Conservation (phyloP, 306 rosid species). For the Casuarina cunninghamiana region DNA sequence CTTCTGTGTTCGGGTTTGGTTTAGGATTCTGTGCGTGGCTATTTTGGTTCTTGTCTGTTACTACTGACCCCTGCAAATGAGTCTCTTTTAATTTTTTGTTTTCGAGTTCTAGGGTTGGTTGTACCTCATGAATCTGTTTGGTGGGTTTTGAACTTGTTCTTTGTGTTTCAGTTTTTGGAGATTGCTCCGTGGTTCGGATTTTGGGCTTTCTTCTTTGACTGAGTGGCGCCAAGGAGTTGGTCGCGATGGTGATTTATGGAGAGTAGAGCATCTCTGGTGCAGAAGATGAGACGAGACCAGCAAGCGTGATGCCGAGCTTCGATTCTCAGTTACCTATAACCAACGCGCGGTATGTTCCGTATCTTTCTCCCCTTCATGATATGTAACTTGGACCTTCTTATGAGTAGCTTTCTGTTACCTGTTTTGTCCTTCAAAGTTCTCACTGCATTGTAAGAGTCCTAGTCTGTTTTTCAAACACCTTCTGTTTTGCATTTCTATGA, state of each 20-base stretch:
- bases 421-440: background rate
- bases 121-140: background rate
- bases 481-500: background rate
- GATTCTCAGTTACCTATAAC: constrained; percentile 38
- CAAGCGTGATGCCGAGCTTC: constrained; percentile 52
- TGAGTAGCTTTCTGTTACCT: background rate
- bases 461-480: background rate
- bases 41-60: background rate
- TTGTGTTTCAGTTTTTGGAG: constrained; percentile 8
- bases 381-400: background rate
- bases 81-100: background rate
- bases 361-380: background rate
- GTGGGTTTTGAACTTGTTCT: background rate
- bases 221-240: constrained; percentile 19
- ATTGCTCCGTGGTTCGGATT: constrained; percentile 19
- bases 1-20: background rate
- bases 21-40: background rate
- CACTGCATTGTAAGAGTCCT: background rate
- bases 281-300: constrained; percentile 51
- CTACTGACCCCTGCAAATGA: background rate
- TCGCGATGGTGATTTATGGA: constrained; percentile 34
- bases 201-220: constrained; percentile 16
- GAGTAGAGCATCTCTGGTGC: constrained; percentile 32
- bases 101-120: background rate
- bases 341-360: constrained; percentile 32